Evolutionary conservation across 2,329 filamentous ascomycete genomes (phyloP).

Genomic region (Dactylellina haptotyla): DNA sequence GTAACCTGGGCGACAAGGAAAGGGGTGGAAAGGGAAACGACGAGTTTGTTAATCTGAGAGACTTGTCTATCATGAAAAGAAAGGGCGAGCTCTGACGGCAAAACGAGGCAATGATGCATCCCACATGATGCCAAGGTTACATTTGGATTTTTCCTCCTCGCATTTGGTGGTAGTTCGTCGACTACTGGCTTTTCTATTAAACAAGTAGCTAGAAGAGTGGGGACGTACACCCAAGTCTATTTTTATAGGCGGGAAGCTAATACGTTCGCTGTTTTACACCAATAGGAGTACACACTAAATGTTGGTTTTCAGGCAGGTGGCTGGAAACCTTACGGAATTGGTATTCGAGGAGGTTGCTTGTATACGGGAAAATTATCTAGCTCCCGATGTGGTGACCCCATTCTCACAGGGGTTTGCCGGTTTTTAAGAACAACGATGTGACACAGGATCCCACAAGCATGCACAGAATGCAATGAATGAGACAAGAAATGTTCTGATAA

Average conservation of each 20-base stretch:
- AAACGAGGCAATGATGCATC: neutral
- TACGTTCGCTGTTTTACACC: neutral
- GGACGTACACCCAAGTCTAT: constrained; percentile 19
- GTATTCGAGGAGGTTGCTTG: neutral
- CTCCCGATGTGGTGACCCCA: neutral
- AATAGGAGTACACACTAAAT: neutral
- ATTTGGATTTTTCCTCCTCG: constrained; percentile 6
- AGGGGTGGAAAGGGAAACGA: no score
- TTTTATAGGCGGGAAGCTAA: constrained; percentile 12
- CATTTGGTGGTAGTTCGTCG: neutral
- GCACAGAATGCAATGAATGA: no score
- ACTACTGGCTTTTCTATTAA: neutral
- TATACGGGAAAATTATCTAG: neutral
- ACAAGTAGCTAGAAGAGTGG: no score
- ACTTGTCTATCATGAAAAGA: no score
- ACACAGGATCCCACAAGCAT: neutral
- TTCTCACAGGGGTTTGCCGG: neutral
- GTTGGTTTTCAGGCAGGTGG: neutral
- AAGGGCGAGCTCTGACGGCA: neutral
- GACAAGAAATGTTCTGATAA: no score
- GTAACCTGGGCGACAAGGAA: no score
- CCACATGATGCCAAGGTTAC: constrained; percentile 28
- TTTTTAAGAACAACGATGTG: neutral
- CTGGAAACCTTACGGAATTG: neutral
- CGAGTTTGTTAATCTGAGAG: no score